Percentiles rank a stretch among this genome's conserved stretches.
These are phyloP conservation scores for Penicillium desertorum DNA, from an alignment of 495 filamentous ascomycete genomes.

Conservation along the genomic window DNA sequence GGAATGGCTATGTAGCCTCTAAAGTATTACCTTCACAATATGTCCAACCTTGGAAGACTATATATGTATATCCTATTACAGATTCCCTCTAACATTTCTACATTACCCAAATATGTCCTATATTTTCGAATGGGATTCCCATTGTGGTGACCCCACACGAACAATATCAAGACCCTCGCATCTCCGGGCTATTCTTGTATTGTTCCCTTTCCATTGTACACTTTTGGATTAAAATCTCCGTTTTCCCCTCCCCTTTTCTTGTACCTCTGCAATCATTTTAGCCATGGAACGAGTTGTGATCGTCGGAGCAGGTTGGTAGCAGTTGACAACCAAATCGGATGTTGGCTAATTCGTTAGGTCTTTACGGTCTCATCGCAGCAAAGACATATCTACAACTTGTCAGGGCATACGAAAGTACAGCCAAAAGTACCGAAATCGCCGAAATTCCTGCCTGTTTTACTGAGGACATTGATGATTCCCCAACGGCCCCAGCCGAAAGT, in stretches of 20 bases:
- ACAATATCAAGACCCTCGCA: conserved; percentile 18
- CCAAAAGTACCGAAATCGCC: neutral
- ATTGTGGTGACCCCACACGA: conserved; percentile 13
- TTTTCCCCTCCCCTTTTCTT: neutral
- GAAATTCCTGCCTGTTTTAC: conserved; percentile 18
- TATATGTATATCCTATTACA: too few species aligned
- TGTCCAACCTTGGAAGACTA: too few species aligned
- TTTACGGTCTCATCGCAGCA: conserved; percentile 57
- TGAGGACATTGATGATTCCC: neutral
- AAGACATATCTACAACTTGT: conserved; percentile 56
- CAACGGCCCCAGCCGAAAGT: conserved; percentile 26
- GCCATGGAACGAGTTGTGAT: conserved; percentile 28
- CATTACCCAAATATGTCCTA: too few species aligned
- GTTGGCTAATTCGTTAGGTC: conserved; percentile 17
- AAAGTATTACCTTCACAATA: too few species aligned
- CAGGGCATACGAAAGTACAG: conserved; percentile 13
- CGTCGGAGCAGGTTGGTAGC: conserved; percentile 25
- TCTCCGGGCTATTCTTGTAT: neutral
- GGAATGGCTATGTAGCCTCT: too few species aligned
- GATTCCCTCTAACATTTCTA: too few species aligned
- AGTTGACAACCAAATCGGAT: neutral
- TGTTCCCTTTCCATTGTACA: conserved; percentile 8
- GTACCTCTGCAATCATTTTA: neutral
- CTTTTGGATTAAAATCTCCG: neutral
- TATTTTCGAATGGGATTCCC: neutral